Percentiles rank a stretch among this genome's conserved stretches.
Conservation (phyloP, 768 basidiomycete genomes). For the Suillus paluster region DNA sequence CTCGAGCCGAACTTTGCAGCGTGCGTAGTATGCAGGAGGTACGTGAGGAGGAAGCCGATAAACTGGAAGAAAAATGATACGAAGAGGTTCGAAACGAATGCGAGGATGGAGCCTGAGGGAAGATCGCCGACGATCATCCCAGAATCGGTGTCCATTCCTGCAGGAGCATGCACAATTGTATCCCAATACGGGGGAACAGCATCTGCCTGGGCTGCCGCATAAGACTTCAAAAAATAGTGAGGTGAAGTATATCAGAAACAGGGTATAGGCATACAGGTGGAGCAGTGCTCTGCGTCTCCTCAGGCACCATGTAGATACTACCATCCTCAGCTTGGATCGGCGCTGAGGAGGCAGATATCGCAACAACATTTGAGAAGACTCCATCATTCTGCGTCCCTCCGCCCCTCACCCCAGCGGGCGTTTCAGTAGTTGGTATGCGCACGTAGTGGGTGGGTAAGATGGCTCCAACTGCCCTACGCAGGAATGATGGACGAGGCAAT, state of each 20-base stretch:
- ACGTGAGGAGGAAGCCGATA: slow-evolving; percentile 90
- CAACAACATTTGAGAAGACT: slow-evolving; percentile 93
- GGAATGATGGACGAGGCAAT: slow-evolving; percentile 51
- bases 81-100: slow-evolving; percentile 80
- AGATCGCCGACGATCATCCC: slow-evolving; percentile 92
- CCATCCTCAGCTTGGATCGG: slow-evolving; percentile 58
- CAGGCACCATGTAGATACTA: slow-evolving; percentile 67
- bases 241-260: slow-evolving; percentile 2
- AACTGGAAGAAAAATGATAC: slow-evolving; percentile 98
- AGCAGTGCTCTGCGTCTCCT: slow-evolving; percentile 78
- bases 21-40: slow-evolving; percentile 89
- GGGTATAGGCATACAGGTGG: slow-evolving; percentile 72
- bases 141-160: slow-evolving; percentile 48
- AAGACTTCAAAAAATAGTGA: slow-evolving; percentile 57
- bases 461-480: slow-evolving; percentile 59
- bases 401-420: slow-evolving; percentile 46
- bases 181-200: slow-evolving; percentile 97
- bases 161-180: slow-evolving; percentile 87
- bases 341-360: slow-evolving; percentile 68
- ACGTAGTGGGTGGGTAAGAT: slow-evolving; percentile 71
- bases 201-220: slow-evolving; percentile 86
- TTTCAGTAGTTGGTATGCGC: slow-evolving; percentile 47
- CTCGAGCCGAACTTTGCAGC: slow-evolving; percentile 93
- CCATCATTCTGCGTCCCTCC: slow-evolving; percentile 87
- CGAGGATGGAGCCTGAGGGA: slow-evolving; percentile 75